Evolutionary conservation across 2,329 filamentous ascomycete genomes (phyloP).

Genomic region (Atkinsonella texensis): DNA sequence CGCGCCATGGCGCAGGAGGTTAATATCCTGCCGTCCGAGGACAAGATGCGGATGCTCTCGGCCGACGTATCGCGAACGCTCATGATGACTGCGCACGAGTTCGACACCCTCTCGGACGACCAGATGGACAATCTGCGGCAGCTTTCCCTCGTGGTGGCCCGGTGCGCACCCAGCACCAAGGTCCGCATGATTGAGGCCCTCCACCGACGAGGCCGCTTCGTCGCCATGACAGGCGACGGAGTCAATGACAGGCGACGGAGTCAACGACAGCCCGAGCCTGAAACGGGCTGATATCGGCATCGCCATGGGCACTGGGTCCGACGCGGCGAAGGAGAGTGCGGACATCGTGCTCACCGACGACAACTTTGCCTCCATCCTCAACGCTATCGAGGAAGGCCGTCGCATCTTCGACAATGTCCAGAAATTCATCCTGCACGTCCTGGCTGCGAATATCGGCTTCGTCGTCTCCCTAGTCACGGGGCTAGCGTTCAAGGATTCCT

Average conservation of each 20-base stretch:
- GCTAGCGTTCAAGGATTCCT: conserved; percentile 53
- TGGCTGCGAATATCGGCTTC: conserved; percentile 53
- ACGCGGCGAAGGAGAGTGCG: conserved; percentile 58
- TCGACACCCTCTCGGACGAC: conserved; percentile 51
- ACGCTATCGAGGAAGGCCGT: conserved; percentile 58
- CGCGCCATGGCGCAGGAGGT: conserved; percentile 52
- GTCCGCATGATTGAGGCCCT: conserved; percentile 66
- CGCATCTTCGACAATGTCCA: conserved; percentile 65
- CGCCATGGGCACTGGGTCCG: conserved; percentile 58
- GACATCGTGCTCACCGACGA: conserved; percentile 61
- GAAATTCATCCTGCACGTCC: conserved; percentile 38
- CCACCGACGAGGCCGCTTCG: conserved; percentile 51
- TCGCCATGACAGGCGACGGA: conserved; percentile 61
- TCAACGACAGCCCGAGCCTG: conserved; percentile 57
- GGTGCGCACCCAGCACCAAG: conserved; percentile 60
- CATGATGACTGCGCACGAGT: conserved; percentile 50
- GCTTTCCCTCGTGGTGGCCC: conserved; percentile 55
- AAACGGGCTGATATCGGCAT: conserved; percentile 60
- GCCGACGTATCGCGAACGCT: background rate
- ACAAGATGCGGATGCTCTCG: background rate
- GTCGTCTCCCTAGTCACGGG: conserved; percentile 55
- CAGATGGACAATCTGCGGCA: conserved; percentile 52
- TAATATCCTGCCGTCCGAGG: conserved; percentile 40
- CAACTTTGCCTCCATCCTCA: conserved; percentile 60
- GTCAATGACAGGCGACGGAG: conserved; percentile 63